phyloP scores from a whole-genome alignment of 352 stramenopile species.

The Globisporangium perplexum region DNA sequence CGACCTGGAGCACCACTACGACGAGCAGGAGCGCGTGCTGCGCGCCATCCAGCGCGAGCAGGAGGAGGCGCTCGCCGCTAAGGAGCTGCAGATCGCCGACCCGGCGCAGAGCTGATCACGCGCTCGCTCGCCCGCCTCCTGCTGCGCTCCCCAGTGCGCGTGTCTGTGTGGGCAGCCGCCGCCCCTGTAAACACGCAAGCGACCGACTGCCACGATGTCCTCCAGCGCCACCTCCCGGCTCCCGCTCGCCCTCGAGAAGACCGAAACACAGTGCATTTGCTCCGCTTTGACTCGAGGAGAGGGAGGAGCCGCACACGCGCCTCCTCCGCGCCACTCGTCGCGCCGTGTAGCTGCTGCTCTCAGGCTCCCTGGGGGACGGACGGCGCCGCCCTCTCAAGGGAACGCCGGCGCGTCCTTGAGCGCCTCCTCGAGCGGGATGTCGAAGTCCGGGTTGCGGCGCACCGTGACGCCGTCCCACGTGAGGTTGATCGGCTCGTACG shows the following conservation, averaged over 20 bases:
- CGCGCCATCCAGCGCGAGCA: conserved; percentile 69
- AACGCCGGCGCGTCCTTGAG: conserved; percentile 28
- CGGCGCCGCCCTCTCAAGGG: neutral
- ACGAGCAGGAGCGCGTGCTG: conserved; percentile 79
- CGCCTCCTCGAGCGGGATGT: conserved; percentile 68
- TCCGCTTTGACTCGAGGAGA: neutral
- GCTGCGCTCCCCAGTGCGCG: too few species aligned
- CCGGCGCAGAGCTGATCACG: conserved; percentile 1
- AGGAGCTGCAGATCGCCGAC: conserved; percentile 11
- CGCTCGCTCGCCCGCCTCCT: neutral
- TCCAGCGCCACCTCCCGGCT: too few species aligned
- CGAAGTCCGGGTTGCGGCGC: conserved; percentile 81
- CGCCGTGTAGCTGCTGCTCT: neutral
- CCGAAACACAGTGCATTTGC: neutral
- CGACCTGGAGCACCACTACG: conserved; percentile 77
- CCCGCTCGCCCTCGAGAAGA: neutral
- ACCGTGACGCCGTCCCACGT: conserved; percentile 78
- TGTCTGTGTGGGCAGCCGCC: too few species aligned
- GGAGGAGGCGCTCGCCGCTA: conserved; percentile 19
- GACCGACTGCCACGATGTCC: too few species aligned
- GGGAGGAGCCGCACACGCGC: too few species aligned
- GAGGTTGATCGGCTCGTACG: conserved; percentile 80
- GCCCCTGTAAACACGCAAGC: neutral
- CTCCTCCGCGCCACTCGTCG: too few species aligned
- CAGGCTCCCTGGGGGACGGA: too few species aligned